These are phyloP conservation scores for Axilococcus clingmanii DNA, from an alignment of 139 green algal genomes.

Conservation along the genomic window DNA sequence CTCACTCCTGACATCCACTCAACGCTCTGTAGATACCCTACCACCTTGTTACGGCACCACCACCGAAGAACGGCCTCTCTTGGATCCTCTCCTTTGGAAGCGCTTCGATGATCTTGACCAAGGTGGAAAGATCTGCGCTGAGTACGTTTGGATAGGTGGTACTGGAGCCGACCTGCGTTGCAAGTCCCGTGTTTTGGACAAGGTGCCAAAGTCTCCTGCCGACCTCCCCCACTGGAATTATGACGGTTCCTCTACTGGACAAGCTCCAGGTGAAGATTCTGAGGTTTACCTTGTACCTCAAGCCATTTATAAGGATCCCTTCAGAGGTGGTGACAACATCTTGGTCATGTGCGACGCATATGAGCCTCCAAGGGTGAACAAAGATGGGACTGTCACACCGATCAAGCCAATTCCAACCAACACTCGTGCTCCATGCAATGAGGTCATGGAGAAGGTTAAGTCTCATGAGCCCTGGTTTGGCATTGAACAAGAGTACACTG, in stretches of 20 bases:
- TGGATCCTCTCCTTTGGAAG: conserved; percentile 17
- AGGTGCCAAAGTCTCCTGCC: conserved; percentile 34
- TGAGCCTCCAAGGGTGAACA: conserved; percentile 56
- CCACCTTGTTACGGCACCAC: conserved; percentile 15
- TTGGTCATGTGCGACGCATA: conserved; percentile 93
- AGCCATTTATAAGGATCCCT: conserved; percentile 67
- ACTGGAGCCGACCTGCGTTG: conserved; percentile 30
- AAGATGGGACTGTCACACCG: conserved; percentile 51
- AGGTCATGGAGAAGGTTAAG: conserved; percentile 38
- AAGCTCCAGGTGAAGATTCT: conserved; percentile 83
- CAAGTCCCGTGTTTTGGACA: conserved; percentile 23
- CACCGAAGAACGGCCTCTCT: conserved; percentile 12
- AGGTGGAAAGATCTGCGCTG: conserved; percentile 35
- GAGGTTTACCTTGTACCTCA: conserved; percentile 78
- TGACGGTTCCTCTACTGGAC: conserved; percentile 85
- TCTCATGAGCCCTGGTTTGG: conserved; percentile 89
- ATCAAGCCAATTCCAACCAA: conserved; percentile 86
- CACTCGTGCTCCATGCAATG: conserved; percentile 60
- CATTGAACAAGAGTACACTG: conserved; percentile 97
- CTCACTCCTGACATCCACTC: too few relatives aligned
- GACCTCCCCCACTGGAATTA: conserved; percentile 96
- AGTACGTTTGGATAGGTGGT: conserved; percentile 92
- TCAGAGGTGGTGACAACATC: conserved; percentile 85
- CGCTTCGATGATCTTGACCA: conserved; percentile 30
- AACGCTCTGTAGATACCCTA: too few relatives aligned